A percentile compares a stretch with the other conserved stretches of the same genome.
These are phyloP conservation scores for Flaveria robusta DNA, from an alignment of 129 eudicot species.

Conservation along the genomic window DNA sequence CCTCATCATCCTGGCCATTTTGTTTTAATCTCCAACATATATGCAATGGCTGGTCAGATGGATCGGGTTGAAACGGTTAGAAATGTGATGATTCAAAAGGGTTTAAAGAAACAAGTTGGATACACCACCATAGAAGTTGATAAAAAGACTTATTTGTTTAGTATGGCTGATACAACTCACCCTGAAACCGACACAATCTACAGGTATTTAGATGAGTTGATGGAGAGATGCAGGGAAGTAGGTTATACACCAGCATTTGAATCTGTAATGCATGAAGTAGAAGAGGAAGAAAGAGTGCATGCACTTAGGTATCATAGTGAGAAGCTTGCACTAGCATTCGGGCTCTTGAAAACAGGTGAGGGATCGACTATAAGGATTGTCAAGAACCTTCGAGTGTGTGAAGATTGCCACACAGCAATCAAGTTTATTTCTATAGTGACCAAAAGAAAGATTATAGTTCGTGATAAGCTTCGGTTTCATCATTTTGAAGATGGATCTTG, in stretches of 20 bases:
- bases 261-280: constrained; percentile 65
- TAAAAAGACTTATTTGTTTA: constrained; percentile 52
- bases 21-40: constrained; percentile 56
- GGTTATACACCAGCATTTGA: constrained; percentile 55
- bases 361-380: constrained; percentile 50
- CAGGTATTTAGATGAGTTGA: constrained; percentile 52
- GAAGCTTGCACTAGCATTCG: constrained; percentile 64
- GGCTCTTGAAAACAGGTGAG: constrained; percentile 46
- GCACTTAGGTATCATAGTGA: constrained; percentile 69
- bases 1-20: constrained; percentile 65
- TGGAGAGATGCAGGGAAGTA: constrained; percentile 43
- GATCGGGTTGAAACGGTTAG: constrained; percentile 57
- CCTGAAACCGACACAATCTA: constrained; percentile 49
- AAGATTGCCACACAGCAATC: constrained; percentile 62
- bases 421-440: constrained; percentile 53
- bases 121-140: constrained; percentile 61
- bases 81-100: constrained; percentile 55
- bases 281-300: constrained; percentile 61
- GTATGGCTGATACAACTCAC: constrained; percentile 59
- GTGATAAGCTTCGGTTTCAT: constrained; percentile 77
- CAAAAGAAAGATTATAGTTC: constrained; percentile 52
- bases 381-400: constrained; percentile 70
- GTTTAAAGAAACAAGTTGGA: constrained; percentile 67
- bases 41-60: constrained; percentile 65
- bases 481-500: constrained; percentile 60